Base-by-base conservation (phyloP, 768 basidiomycete species). In the Grammothele lineata region DNA sequence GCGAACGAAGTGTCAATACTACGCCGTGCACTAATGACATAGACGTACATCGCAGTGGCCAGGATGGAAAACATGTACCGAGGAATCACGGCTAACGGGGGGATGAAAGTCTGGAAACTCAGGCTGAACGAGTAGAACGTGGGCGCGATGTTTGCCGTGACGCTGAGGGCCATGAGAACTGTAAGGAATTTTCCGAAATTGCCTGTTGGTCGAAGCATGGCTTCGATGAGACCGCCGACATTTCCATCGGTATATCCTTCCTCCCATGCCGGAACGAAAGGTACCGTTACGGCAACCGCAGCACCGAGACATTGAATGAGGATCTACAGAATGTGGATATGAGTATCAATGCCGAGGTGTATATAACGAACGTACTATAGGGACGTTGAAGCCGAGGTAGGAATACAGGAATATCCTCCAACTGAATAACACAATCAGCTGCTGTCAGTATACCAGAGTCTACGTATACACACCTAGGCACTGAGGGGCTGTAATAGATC, bases 121-220 rank as follows among this genome's bases (percentile, higher is more conserved):
- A 92, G 73, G 53, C 81, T 78, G 47, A 85, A 77, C 36, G 85
- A 88, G 64, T 96, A 96, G 51, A 92, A 81, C 5, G 87, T 85
- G 2, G 83, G 79, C 1, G 88, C 86, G 37, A 89, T 84, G 66
- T 92, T 93, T 3, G 79, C 87, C 2, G 82, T 80, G 11, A 90
- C 80, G 48, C 82, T 83, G 24, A 93, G 66, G n/a, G 83, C 80
- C 53, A 92, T 71, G 45, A 92, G 60, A 22, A 86, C 84, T 0
- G 83, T 71, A 37, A 89, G 68, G 64, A 87, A 79, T 54, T 85
- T 85, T 1, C 85, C 80, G 63, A 87, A 87, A 25, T 73, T 73
- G 1, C 80, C 78, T 1, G 69, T 66, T 3, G 86, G 88, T 15
- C 68, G 66, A 5, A 88, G 70, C 57, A 86, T 74, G 0, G 81